These are phyloP conservation scores for Knoxdaviesia capensis DNA, from an alignment of 2,329 filamentous ascomycete genomes.

Conservation along the genomic window DNA sequence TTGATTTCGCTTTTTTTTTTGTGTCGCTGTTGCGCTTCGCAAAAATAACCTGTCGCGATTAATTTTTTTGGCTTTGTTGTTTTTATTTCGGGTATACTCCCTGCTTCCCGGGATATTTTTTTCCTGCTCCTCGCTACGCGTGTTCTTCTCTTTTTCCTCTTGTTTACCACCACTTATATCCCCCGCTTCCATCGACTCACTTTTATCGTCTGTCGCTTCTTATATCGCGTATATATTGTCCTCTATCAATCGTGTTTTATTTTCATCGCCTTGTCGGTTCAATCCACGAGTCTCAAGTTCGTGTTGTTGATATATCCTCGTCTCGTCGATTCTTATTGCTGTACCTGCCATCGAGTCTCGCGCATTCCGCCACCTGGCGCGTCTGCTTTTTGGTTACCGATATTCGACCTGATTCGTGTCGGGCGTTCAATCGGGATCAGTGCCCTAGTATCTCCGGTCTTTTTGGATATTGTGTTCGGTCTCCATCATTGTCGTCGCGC, in stretches of 20 bases:
- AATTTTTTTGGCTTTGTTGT: not conserved
- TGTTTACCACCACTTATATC: not conserved
- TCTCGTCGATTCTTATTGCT: too few relatives aligned
- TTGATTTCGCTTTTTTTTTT: not conserved
- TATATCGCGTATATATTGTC: not conserved
- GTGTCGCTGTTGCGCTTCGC: not conserved
- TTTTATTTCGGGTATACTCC: not conserved
- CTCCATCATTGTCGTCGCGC: too few relatives aligned
- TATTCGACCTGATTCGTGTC: too few relatives aligned
- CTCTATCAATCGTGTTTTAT: not conserved
- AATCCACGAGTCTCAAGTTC: too few relatives aligned
- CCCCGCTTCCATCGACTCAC: not conserved
- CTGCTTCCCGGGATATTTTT: not conserved
- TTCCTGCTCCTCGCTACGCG: slow-evolving; percentile 1
- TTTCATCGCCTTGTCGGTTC: too few relatives aligned
- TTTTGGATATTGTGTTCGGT: too few relatives aligned
- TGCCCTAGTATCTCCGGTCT: too few relatives aligned
- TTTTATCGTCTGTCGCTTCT: not conserved
- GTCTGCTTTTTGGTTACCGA: too few relatives aligned
- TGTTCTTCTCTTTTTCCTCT: not conserved
- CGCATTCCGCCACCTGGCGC: too few relatives aligned
- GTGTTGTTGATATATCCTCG: too few relatives aligned
- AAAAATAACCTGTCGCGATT: not conserved
- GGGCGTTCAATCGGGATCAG: too few relatives aligned
- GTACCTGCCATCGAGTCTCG: too few relatives aligned